Percentiles rank a stretch among this genome's conserved stretches.
phyloP scores from a whole-genome alignment of 1,284 basidiomycete genomes.

The Neolentinus lepideus region DNA sequence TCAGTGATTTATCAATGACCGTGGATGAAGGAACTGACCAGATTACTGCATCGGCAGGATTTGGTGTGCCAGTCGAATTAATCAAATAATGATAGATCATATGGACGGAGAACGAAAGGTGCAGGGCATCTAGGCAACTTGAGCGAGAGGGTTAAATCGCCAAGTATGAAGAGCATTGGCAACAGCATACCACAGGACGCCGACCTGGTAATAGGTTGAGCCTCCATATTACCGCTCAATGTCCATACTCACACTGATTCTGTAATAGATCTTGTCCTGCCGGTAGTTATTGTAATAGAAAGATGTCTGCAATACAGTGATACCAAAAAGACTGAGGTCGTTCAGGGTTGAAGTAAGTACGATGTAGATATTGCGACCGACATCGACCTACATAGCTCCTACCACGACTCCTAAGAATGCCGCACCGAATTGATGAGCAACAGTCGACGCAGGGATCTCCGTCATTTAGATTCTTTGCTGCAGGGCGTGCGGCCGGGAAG shows the following conservation, averaged over 20 bases:
- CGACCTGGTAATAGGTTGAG: background rate
- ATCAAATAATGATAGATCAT: background rate
- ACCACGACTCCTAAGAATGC: background rate
- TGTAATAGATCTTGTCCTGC: background rate
- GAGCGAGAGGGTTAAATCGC: constrained; percentile 2
- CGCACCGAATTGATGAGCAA: background rate
- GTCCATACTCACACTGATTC: background rate
- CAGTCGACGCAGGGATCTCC: background rate
- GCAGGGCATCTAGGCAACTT: background rate
- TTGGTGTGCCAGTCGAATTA: background rate
- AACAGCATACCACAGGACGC: background rate
- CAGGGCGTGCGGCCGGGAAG: no score
- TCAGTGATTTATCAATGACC: background rate
- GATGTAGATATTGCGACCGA: no score
- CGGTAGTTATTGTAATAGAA: background rate
- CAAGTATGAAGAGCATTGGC: background rate
- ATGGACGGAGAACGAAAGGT: background rate
- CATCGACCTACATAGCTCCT: background rate
- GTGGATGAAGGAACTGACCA: background rate
- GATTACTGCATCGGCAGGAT: background rate
- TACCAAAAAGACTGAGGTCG: no score
- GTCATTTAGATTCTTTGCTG: no score
- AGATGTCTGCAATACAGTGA: no score
- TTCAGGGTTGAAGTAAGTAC: no score
- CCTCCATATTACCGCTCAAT: background rate